Evolutionary conservation across 2,329 filamentous ascomycete species (phyloP).

Genomic region (Truncatella angustata): DNA sequence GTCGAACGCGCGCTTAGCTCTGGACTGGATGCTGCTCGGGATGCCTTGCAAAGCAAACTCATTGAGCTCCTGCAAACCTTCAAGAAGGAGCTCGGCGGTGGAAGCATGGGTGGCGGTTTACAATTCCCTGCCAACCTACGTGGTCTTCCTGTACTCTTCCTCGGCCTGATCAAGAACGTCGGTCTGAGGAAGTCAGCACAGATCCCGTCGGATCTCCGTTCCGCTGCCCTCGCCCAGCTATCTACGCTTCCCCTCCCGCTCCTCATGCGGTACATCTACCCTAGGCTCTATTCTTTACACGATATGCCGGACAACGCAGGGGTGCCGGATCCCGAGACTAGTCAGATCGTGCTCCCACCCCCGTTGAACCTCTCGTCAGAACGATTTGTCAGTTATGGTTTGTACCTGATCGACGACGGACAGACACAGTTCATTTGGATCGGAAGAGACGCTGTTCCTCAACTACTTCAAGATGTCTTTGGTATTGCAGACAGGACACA

Average conservation of each 20-base stretch:
- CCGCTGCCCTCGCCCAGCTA: conserved; percentile 88
- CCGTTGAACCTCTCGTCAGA: conserved; percentile 85
- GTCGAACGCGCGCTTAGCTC: conserved; percentile 85
- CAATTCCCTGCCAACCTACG: conserved; percentile 93
- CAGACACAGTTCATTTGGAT: conserved; percentile 98
- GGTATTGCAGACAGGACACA: conserved; percentile 79
- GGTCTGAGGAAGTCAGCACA: conserved; percentile 89
- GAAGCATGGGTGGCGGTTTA: conserved; percentile 85
- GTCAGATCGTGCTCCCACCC: conserved; percentile 84
- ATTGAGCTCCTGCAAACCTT: conserved; percentile 93
- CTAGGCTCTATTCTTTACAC: conserved; percentile 80
- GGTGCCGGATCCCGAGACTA: conserved; percentile 78
- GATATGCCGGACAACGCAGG: conserved; percentile 97
- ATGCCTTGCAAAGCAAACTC: conserved; percentile 87
- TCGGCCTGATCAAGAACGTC: conserved; percentile 94
- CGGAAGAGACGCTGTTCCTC: conserved; percentile 86
- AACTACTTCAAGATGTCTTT: conserved; percentile 87
- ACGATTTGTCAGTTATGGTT: conserved; percentile 80
- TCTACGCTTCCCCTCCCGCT: conserved; percentile 89
- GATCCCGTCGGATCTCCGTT: conserved; percentile 90
- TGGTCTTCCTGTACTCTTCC: conserved; percentile 83
- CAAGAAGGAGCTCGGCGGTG: conserved; percentile 92
- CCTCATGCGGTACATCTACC: conserved; percentile 90
- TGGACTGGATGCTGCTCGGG: conserved; percentile 85
- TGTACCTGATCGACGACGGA: conserved; percentile 96